Base-by-base conservation (phyloP, 2,329 filamentous ascomycete species). In the Clarireedia monteithiana region DNA sequence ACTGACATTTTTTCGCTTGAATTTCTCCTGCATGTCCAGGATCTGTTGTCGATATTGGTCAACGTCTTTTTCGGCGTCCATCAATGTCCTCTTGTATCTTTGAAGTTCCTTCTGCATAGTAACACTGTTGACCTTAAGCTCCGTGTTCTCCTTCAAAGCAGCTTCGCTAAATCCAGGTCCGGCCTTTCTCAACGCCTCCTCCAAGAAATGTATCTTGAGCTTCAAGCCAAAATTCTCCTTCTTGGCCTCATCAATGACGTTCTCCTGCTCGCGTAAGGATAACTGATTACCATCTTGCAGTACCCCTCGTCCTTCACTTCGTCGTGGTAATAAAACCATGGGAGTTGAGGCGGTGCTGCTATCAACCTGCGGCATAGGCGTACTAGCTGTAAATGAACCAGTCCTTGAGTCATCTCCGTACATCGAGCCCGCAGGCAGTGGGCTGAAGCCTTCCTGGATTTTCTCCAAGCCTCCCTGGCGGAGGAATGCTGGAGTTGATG, bases 181-280 rank as follows among this genome's bases (percentile, higher is more conserved):
- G 54, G 87, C 83, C 70, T 95, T 96, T 53, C 86, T 83, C 50
- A 99, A 74, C 14, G 89, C 89, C 64, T 97, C 90, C 70, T 99
- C 91, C 55, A 99, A 79, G 70, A 95, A 99, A 71, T 97, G 91
- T 53, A 97, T 96, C 72, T 96, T 96, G 64, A 97, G 80, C 72
- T 97, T 97, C 53, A 99, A 78, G 24, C 90, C 90, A 69, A 97
- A 99, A 68, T 99, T 99, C 68, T 97, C 94, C 75, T 99, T 99
- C 69, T 96, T 91, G 65, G 99, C 92, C 68, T 89, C 89, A 73
- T 96, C 89, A 64, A 99, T 92, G 63, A 94, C 88, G 64, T 90
- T 91, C 72, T 97, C 94, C 71, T 99, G 94, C 69, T 99, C 94
- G 59, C 91, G 85, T 57, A 99, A 73, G 1, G 94, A 96, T 64